phyloP scores from a whole-genome alignment of 257 asterid genomes.

The Nicotiana tomentosiformis region DNA sequence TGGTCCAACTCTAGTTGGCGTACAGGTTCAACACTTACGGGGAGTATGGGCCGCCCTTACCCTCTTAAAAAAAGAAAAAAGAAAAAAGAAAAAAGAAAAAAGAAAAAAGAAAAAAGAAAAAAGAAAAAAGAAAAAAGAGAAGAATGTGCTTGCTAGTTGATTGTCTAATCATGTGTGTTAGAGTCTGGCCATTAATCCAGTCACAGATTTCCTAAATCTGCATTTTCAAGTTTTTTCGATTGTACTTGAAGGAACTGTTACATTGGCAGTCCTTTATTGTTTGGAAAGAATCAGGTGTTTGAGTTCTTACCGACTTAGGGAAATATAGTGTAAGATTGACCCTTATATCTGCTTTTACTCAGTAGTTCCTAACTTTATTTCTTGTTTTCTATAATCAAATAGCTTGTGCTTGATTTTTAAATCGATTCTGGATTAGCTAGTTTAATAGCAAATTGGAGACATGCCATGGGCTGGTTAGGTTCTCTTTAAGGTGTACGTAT shows the following conservation, averaged over 20 bases:
- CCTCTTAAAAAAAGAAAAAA: neutral
- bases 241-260: neutral
- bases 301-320: neutral
- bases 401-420: neutral
- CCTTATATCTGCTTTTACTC: neutral
- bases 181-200: neutral
- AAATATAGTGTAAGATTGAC: neutral
- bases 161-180: neutral
- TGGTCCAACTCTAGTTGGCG: neutral
- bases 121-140: neutral
- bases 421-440: neutral
- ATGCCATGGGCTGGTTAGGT: neutral
- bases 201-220: constrained; percentile 1
- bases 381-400: neutral
- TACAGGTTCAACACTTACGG: neutral
- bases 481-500: neutral
- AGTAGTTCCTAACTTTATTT: neutral
- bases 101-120: neutral
- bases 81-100: neutral
- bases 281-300: neutral
- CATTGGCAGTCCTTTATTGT: neutral
- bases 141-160: neutral
- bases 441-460: neutral
- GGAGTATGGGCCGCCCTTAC: neutral
- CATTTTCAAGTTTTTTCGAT: neutral